These are phyloP conservation scores for Pilobolus umbonatus DNA, from an alignment of 192 early-diverging fungal species.

Conservation along the genomic window DNA sequence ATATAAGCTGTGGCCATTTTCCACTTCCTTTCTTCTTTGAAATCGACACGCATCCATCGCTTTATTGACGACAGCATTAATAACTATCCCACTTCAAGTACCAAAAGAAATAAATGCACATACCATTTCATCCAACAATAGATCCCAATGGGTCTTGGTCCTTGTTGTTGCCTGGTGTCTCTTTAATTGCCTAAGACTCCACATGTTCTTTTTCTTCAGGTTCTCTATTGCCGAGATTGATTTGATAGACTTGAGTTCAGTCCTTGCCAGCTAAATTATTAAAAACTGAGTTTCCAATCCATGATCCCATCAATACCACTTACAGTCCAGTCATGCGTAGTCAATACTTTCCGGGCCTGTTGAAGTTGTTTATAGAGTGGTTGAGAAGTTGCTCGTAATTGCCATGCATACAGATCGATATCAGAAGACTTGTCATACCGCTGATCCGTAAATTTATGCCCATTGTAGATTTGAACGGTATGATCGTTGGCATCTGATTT, in stretches of 20 bases:
- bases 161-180: constrained; percentile 50
- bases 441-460: constrained; percentile 19
- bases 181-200: constrained; percentile 73
- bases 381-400: constrained; percentile 29
- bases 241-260: constrained; percentile 65
- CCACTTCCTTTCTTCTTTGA: constrained; percentile 77
- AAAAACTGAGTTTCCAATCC: not conserved
- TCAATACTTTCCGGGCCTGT: constrained; percentile 60
- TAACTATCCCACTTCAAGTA: too few species aligned
- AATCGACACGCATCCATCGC: constrained; percentile 79
- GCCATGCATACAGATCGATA: constrained; percentile 35
- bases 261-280: constrained; percentile 56
- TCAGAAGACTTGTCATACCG: constrained; percentile 16
- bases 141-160: constrained; percentile 70
- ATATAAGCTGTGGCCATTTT: constrained; percentile 70
- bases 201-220: constrained; percentile 59
- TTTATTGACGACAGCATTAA: constrained; percentile 22
- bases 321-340: constrained; percentile 76
- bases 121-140: constrained; percentile 77
- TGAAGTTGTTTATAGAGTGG: constrained; percentile 59
- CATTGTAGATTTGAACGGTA: constrained; percentile 31
- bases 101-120: too few species aligned
- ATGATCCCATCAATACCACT: not conserved
- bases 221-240: constrained; percentile 63
- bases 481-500: constrained; percentile 13